These are phyloP conservation scores for Pleurotus tuber-regium DNA, from an alignment of 768 basidiomycete species.

Conservation along the genomic window DNA sequence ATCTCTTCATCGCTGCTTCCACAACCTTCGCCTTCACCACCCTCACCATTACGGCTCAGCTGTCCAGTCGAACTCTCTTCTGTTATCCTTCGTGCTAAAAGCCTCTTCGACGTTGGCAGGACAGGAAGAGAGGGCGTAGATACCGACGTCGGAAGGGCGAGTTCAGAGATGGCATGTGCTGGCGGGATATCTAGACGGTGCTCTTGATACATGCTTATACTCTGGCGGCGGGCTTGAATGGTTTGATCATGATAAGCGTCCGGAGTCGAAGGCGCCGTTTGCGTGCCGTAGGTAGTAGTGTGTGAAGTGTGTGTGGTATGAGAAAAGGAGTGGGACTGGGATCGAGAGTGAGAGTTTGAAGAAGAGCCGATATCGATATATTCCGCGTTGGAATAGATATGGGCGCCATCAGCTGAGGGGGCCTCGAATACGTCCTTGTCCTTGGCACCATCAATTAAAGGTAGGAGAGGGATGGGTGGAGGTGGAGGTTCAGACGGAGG, in stretches of 20 bases:
- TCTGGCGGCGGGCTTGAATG: constrained; percentile 16
- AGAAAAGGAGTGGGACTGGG: constrained; percentile 15
- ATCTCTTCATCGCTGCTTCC: constrained; percentile 35
- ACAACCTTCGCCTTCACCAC: constrained; percentile 20
- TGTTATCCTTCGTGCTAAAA: constrained; percentile 30
- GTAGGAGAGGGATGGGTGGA: background rate
- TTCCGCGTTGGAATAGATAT: constrained; percentile 4
- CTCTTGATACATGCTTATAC: background rate
- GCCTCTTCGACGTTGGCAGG: constrained; percentile 16
- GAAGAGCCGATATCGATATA: constrained; percentile 1
- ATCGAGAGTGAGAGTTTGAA: background rate
- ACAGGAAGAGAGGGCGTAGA: constrained; percentile 10
- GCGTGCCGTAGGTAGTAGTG: background rate
- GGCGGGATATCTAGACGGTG: constrained; percentile 39
- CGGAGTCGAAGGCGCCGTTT: background rate
- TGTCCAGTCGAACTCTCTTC: constrained; percentile 32
- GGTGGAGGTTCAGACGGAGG: background rate
- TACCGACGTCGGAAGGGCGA: constrained; percentile 22
- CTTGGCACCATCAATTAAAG: background rate
- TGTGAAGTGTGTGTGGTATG: constrained; percentile 11
- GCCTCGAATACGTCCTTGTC: background rate
- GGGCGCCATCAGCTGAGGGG: background rate
- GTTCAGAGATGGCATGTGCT: constrained; percentile 48
- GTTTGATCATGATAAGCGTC: background rate
- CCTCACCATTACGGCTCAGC: too few species aligned